Conservation (phyloP, 1,284 basidiomycete genomes). For the Ceratorhiza oryzae-sativae region DNA sequence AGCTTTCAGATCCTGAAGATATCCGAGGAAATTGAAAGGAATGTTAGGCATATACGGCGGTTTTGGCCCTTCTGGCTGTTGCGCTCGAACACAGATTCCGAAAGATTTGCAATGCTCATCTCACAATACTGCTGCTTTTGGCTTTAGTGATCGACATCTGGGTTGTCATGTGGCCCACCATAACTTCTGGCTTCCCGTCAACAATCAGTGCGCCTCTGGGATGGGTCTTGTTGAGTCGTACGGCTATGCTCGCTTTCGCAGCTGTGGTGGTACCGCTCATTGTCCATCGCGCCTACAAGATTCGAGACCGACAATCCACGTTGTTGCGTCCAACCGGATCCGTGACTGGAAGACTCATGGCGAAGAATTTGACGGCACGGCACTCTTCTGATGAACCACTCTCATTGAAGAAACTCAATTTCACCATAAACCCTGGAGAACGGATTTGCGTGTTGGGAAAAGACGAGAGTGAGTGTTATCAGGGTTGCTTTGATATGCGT, state of each 20-base stretch:
- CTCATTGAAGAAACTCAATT: not conserved
- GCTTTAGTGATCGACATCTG: slow-evolving; percentile 4
- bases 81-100: slow-evolving; percentile 5
- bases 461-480: not conserved
- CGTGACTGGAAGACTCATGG: not conserved
- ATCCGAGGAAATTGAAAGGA: not conserved
- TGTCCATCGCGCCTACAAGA: not conserved
- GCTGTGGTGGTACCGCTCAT: not conserved
- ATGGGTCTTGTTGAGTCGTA: not conserved
- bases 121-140: not conserved
- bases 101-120: slow-evolving; percentile 3
- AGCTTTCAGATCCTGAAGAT: not conserved
- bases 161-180: not conserved
- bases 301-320: not conserved
- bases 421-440: not conserved
- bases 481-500: not conserved
- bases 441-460: slow-evolving; percentile 12
- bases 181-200: not conserved
- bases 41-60: not conserved
- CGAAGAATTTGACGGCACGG: slow-evolving; percentile 11
- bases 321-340: not conserved
- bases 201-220: not conserved
- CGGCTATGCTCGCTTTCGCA: slow-evolving; percentile 7
- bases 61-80: slow-evolving; percentile 17
- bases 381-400: not conserved